Evolutionary conservation across 257 asterid species (phyloP), one percentile per base, ranked within the genome.

Genomic region (Penstemon eatonii): DNA sequence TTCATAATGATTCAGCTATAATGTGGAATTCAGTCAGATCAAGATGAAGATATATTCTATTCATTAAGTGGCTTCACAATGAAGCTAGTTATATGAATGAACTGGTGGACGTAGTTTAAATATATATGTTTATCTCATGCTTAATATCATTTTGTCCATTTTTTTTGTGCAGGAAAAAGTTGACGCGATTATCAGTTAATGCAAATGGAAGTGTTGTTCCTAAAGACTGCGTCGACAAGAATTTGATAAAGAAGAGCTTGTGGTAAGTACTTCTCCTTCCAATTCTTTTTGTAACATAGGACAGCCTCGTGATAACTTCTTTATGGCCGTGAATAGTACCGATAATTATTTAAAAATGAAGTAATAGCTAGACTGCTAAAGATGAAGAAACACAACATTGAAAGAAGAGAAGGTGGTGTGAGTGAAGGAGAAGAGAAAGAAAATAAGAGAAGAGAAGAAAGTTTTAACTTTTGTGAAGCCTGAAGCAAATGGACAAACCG

Each of bases 171-270:
- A 93, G 97, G 74, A 84, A 88, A 80, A 87, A 77, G 84, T 79
- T 82, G 79, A 86, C 96, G 13, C 69, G 95, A 71, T 80, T 93
- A 70, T 88, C 99, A 51, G 95, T 93, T 68, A 80, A 88, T 76
- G 97, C 99, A 72, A 93, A 93, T 85, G 99, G 96, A 60, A 81
- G 86, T 54, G 73, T 72, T 71, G 76, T 93, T 68, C 88, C 97
- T 65, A 88, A 84, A 62, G 96, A 87, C 60, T 84, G 86, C 45
- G 57, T 77, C 43, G 99, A 88, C 71, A 90, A 81, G 87, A 67
- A 84, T 78, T 79, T 87, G 73, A 87, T 93, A 47, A 90, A 88
- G 82, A 90, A 88, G 81, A 82, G 79, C 82, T 55, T 77, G 60
- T 90, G 99, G 99, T 90, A 71, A 74, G 90, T 75, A 50, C 43